Percentiles rank a stretch among this genome's conserved stretches.
Evolutionary conservation across 2,329 filamentous ascomycete genomes (phyloP).

Genomic region (Botrytis deweyae): DNA sequence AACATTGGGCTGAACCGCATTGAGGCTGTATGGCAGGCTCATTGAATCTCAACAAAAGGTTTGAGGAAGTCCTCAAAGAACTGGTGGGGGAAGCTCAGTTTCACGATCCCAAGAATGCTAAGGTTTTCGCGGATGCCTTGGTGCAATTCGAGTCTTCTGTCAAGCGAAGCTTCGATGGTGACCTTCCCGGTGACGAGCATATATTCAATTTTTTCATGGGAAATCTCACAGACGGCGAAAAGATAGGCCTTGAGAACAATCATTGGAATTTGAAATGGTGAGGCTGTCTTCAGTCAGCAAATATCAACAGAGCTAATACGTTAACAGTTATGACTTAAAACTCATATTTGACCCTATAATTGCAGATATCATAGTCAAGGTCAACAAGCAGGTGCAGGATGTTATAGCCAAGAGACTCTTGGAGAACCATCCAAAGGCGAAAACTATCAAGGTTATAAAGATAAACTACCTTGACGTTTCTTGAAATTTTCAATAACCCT

Average conservation of each 20-base stretch:
- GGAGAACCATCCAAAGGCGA: constrained; percentile 45
- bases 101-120: constrained; percentile 34
- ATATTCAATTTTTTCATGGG: constrained; percentile 19
- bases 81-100: constrained; percentile 35
- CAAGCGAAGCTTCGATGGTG: too few species aligned
- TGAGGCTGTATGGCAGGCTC: constrained; percentile 33
- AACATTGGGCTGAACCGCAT: too few species aligned
- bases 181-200: too few species aligned
- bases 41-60: constrained; percentile 34
- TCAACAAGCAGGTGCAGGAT: constrained; percentile 45
- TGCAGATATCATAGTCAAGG: constrained; percentile 43
- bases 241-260: constrained; percentile 26
- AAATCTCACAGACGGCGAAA: constrained; percentile 31
- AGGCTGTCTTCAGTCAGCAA: not conserved
- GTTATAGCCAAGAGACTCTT: constrained; percentile 40
- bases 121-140: constrained; percentile 35
- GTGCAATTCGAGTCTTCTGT: constrained; percentile 33
- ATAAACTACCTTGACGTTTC: constrained; percentile 27
- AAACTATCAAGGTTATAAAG: constrained; percentile 43
- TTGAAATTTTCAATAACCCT: not conserved
- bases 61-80: constrained; percentile 31
- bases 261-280: constrained; percentile 30
- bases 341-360: constrained; percentile 49
- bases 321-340: constrained; percentile 49
- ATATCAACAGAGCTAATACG: not conserved